A percentile compares a stretch with the other conserved stretches of the same genome.
phyloP scores from a whole-genome alignment of 108 stramenopile genomes.

The Cylindrotheca closterium region DNA sequence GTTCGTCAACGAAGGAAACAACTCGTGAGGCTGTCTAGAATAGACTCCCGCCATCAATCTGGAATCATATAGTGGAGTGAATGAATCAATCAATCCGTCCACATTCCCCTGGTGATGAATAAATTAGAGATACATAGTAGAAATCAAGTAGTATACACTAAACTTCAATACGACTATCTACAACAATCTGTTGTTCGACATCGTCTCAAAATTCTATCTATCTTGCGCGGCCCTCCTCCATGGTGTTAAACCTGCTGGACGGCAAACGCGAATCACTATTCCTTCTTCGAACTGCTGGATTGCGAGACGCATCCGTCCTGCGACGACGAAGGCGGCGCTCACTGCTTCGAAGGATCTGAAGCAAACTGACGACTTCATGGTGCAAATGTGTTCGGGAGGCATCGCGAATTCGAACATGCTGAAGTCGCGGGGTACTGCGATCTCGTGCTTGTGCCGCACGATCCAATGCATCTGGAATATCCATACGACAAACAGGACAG shows the following conservation, averaged over 20 bases:
- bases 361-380: constrained; percentile 3
- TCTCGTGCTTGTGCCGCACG: background rate
- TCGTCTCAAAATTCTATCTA: no score
- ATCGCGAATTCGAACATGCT: background rate
- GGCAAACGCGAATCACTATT: no score
- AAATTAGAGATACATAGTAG: no score
- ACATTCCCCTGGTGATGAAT: no score
- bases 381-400: background rate
- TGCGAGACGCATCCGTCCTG: background rate
- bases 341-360: constrained; percentile 2
- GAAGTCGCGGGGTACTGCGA: background rate
- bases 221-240: background rate
- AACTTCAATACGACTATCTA: no score
- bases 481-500: constrained; percentile 68
- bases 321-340: background rate
- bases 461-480: constrained; percentile 32
- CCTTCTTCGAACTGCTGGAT: no score
- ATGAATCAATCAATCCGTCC: no score
- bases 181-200: no score
- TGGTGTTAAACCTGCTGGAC: background rate
- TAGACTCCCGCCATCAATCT: no score
- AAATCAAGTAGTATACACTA: no score
- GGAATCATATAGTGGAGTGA: no score
- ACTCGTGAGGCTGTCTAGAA: constrained; percentile 20
- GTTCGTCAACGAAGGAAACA: constrained; percentile 29